These are phyloP conservation scores for Sphaerostilbella broomeana DNA, from an alignment of 2,329 filamentous ascomycete species.

Conservation along the genomic window DNA sequence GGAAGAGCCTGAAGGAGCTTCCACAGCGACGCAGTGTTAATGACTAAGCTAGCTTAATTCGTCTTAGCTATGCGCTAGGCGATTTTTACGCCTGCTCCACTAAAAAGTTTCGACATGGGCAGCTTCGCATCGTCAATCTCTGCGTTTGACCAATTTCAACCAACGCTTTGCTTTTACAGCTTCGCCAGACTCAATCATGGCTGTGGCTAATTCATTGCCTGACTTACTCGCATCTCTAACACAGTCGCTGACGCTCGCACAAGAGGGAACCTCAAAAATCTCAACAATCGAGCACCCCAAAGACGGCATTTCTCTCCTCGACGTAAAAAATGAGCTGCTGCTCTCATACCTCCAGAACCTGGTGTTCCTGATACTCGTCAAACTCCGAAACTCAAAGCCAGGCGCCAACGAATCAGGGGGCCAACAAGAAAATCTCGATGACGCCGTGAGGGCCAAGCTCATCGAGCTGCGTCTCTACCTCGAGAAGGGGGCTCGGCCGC, in stretches of 20 bases:
- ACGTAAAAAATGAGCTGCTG: constrained; percentile 95
- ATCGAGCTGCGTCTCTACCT: constrained; percentile 86
- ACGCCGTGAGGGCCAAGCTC: constrained; percentile 73
- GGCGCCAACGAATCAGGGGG: constrained; percentile 22
- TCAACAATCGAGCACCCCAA: constrained; percentile 63
- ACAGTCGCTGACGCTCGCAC: constrained; percentile 54
- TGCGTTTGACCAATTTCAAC: too few relatives aligned
- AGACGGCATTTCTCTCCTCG: constrained; percentile 88
- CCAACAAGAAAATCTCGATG: constrained; percentile 45
- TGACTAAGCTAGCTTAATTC: too few relatives aligned
- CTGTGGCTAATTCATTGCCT: constrained; percentile 43
- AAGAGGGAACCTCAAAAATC: constrained; percentile 59
- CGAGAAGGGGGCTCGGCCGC: constrained; percentile 82
- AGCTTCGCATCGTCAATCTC: too few relatives aligned
- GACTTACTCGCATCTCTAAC: constrained; percentile 48
- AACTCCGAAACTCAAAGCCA: constrained; percentile 55
- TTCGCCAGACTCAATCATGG: constrained; percentile 38
- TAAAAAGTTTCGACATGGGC: too few relatives aligned
- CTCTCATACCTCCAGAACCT: constrained; percentile 94
- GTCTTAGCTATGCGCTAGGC: too few relatives aligned
- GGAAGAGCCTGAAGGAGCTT: too few relatives aligned
- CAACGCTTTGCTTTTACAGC: too few relatives aligned
- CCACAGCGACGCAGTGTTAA: too few relatives aligned
- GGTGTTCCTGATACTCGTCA: constrained; percentile 77
- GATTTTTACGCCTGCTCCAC: too few relatives aligned